Conservation (phyloP, 148 eudicot genomes). For the Vaccinium vitisidaea region DNA sequence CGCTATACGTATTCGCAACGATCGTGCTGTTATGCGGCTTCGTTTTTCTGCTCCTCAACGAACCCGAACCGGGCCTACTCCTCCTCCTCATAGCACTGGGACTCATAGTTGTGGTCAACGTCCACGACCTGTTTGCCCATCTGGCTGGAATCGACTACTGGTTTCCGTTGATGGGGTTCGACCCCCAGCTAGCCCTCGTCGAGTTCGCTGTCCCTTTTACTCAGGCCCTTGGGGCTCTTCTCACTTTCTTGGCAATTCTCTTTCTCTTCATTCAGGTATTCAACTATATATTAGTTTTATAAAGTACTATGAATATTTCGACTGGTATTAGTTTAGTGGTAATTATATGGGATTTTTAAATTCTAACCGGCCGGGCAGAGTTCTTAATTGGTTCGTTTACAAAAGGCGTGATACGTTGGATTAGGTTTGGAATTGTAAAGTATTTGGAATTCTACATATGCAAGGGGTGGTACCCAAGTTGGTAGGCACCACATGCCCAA, state of each 20-base stretch:
- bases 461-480: too few species aligned
- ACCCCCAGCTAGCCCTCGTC: constrained; percentile 66
- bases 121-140: constrained; percentile 76
- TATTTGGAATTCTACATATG: too few species aligned
- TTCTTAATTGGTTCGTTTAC: too few species aligned
- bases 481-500: too few species aligned
- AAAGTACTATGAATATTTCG: too few species aligned
- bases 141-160: constrained; percentile 63
- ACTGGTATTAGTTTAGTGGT: too few species aligned
- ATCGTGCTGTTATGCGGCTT: constrained; percentile 52
- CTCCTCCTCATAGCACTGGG: constrained; percentile 45
- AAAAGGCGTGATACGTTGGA: too few species aligned
- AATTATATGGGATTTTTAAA: too few species aligned
- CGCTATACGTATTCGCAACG: constrained; percentile 60
- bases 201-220: constrained; percentile 67
- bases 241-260: constrained; percentile 39
- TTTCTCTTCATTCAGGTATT: constrained; percentile 42
- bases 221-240: constrained; percentile 38
- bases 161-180: constrained; percentile 47
- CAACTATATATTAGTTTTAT: too few species aligned
- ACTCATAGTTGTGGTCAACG: constrained; percentile 41
- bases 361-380: too few species aligned
- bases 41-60: constrained; percentile 47
- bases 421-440: too few species aligned
- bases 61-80: constrained; percentile 60